Base-by-base conservation (phyloP, 1,284 basidiomycete species). In the Irpex sp. region DNA sequence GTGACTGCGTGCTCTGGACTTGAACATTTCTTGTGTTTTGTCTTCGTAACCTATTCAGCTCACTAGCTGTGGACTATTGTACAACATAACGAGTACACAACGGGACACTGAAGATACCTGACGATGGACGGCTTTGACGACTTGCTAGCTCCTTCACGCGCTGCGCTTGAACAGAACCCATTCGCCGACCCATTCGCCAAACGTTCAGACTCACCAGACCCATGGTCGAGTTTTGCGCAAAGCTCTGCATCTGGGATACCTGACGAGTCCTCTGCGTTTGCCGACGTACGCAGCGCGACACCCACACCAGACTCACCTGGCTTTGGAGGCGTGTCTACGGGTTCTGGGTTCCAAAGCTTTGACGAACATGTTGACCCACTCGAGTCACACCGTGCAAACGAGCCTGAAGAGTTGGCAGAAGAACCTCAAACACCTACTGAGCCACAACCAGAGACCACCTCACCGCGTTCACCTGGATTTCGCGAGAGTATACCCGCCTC, bases 171-270 rank as follows among this genome's bases (percentile, higher is more conserved):
- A 67, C 81, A 84, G 62, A 92, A 93, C 67, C 90, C 90, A 0
- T 92, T 92, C 65, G 85, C 85, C 56, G 84, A 91, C 68, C 88
- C 89, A 2, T 92, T 91, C 68, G 77, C 80, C 21, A 81, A 82
- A 62, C 71, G 88, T 56, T 83, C 88, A 23, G 71, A 74, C 67
- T 91, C 89, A 18, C 88, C 88, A 58, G 90, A 93, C 71, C 90
- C 90, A 65, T 93, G 90, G 90, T 75, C 85, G 3, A 81, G 80
- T 61, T 76, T 42, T 19, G 19, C 21, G 19, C 71, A 76, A 36
- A 19, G 39, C 18, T 54, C 52, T 33, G 9, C 58, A 8, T 52
- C 65, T 49, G 58, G 65, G 23, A 66, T 67, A 21, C 64, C 67
- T 23, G 72, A 72, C 57, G 69, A 72, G 57, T 72, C 69, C 61